phyloP scores from a whole-genome alignment of 108 stramenopile species.

The Aurantiochytrium sp. region DNA sequence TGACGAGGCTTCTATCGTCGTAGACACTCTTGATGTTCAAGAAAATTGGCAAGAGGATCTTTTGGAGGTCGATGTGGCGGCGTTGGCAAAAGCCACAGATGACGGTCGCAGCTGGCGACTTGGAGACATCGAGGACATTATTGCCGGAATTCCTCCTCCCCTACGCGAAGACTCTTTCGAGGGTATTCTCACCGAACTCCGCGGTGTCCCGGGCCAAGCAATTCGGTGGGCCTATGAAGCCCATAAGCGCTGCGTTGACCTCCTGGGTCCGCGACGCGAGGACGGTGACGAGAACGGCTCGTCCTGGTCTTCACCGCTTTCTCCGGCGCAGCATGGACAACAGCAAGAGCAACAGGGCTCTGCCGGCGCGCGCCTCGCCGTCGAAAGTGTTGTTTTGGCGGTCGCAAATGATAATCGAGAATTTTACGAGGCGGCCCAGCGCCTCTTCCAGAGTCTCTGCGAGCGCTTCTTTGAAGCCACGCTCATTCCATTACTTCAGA shows the following conservation, averaged over 20 bases:
- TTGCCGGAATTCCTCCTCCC: neutral
- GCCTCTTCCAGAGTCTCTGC: neutral
- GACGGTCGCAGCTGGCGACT: neutral
- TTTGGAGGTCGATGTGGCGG: neutral
- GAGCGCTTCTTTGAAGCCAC: neutral
- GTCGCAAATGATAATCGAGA: neutral
- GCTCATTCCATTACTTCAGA: neutral
- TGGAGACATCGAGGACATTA: neutral
- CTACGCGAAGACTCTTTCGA: neutral
- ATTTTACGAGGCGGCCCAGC: neutral
- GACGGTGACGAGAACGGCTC: neutral
- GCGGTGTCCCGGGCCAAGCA: neutral
- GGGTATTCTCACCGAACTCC: neutral
- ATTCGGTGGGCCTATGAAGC: neutral
- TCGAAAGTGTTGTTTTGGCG: neutral
- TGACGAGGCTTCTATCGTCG: neutral
- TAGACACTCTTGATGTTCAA: neutral
- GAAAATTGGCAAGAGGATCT: neutral
- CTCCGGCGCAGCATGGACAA: no score
- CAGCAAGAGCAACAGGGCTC: no score
- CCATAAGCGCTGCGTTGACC: neutral
- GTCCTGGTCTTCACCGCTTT: neutral
- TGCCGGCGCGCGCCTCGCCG: neutral
- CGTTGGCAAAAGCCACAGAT: neutral
- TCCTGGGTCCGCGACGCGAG: neutral